Evolutionary conservation across 495 filamentous ascomycete species (phyloP).

Genomic region (Penicillium silybi): DNA sequence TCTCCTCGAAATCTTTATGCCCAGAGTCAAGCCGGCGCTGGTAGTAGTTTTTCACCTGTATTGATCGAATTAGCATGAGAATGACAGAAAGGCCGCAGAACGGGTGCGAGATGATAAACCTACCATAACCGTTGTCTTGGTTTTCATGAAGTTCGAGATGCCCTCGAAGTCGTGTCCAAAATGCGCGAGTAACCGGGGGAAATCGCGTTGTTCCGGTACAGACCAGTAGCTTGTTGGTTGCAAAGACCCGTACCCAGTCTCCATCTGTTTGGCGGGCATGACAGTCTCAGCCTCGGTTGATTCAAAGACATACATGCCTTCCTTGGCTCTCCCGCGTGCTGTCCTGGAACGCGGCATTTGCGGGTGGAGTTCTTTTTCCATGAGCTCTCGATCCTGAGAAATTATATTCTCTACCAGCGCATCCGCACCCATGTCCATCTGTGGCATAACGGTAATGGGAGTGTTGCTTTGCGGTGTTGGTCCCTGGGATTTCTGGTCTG

Average conservation of each 20-base stretch:
- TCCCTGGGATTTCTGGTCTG: constrained; percentile 27
- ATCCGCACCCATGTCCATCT: constrained; percentile 33
- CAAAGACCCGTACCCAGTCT: constrained; percentile 44
- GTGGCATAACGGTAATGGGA: constrained; percentile 20
- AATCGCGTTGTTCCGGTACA: constrained; percentile 83
- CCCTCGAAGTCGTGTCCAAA: constrained; percentile 86
- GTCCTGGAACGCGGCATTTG: constrained; percentile 25
- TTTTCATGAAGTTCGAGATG: constrained; percentile 82
- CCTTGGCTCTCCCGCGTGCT: constrained; percentile 34
- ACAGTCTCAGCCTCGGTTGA: constrained; percentile 37
- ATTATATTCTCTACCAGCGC: constrained; percentile 19
- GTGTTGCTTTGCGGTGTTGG: constrained; percentile 18
- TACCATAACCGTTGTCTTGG: constrained; percentile 95
- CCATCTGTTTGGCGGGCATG: constrained; percentile 25
- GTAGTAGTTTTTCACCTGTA: constrained; percentile 89
- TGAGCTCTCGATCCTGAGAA: constrained; percentile 19
- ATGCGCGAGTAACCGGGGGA: constrained; percentile 67
- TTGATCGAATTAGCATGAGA: constrained; percentile 25
- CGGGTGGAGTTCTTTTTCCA: constrained; percentile 24
- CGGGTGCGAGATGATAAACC: constrained; percentile 10
- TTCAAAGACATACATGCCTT: constrained; percentile 40
- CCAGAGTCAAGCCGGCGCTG: constrained; percentile 69
- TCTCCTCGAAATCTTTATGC: constrained; percentile 63
- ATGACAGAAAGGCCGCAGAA: neutral
- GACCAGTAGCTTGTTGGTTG: constrained; percentile 96